Conservation (phyloP, 352 stramenopile species). For the Phytophthora constricta region DNA sequence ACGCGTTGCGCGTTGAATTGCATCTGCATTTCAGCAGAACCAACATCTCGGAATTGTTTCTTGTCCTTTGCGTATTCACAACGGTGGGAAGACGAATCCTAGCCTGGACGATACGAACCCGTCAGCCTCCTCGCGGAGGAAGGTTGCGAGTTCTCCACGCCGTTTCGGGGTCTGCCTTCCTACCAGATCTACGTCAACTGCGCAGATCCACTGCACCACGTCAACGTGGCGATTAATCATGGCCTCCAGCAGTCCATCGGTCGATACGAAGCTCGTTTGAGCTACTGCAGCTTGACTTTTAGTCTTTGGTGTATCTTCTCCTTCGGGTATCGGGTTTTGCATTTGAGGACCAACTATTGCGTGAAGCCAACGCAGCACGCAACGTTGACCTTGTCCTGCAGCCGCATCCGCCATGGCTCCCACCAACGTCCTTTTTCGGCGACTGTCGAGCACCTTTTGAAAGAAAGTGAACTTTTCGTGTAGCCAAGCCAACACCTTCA, state of each 20-base stretch:
- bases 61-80: no score
- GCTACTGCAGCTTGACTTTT: not conserved
- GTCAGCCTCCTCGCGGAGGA: conserved; percentile 36
- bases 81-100: conserved; percentile 36
- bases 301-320: not conserved
- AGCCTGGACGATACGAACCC: conserved; percentile 36
- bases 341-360: conserved; percentile 24
- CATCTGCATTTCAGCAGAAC: conserved; percentile 28
- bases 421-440: conserved; percentile 32
- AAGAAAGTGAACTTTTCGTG: conserved; percentile 42
- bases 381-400: conserved; percentile 37
- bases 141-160: conserved; percentile 35
- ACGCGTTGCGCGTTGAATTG: conserved; percentile 26
- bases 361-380: conserved; percentile 43
- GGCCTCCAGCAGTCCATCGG: conserved; percentile 27
- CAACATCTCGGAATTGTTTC: conserved; percentile 10
- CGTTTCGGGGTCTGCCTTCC: conserved; percentile 23
- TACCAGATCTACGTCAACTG: conserved; percentile 31
- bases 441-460: conserved; percentile 21
- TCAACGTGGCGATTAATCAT: conserved; percentile 45
- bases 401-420: conserved; percentile 32
- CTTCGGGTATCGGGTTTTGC: not conserved
- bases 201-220: conserved; percentile 44
- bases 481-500: conserved; percentile 31
- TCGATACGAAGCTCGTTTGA: conserved; percentile 41